Evolutionary conservation across 2,329 filamentous ascomycete genomes (phyloP), one percentile per base, ranked within the genome.

Genomic region (Orbilia blumenaviensis): DNA sequence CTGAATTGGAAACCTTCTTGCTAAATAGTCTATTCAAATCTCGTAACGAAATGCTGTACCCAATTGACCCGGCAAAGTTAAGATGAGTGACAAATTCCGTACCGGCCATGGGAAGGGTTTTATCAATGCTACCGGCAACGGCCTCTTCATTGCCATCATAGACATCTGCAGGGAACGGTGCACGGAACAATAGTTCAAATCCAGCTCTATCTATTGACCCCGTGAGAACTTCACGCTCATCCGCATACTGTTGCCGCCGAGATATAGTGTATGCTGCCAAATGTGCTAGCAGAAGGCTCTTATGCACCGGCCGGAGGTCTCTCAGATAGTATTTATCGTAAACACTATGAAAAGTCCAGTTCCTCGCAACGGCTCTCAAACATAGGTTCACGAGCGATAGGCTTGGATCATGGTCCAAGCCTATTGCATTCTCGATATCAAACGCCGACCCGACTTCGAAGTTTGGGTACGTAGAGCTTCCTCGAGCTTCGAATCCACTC

Each of bases 271-370:
- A 78, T 0, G 71, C 52, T 9, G 74, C 78, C n/a, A 80, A 58
- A 41, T 79, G 79, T 3, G 74, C 72, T 21, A 80, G 42, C 1
- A 80, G 62, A 27, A 78, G 41, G 7, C 64, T 69, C 68, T 80
- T 80, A 27, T 80, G 61, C 12, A 76, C 63, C 1, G 77, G 46
- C 1, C 78, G 71, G 14, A 80, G 62, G 1, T 77, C 67, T 29
- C 68, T 63, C 42, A 80, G 38, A 44, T 79, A 80, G 48, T 80
- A 72, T 23, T 78, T 77, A 36, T 80, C 79, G 58, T 79, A 80
- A 12, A 71, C 58, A 7, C 77, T 18, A 54, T 79, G 77, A 27
- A 79, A 78, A 2, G 60, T 46, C 78, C 78, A 80, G 9, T 79
- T 76, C 32, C 69, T 61, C 2, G 78, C 78, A 1, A 80, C 71